Percentiles rank a stretch among this genome's conserved stretches.
These are phyloP conservation scores for Penicillium lagena DNA, from an alignment of 495 filamentous ascomycete species.

Conservation along the genomic window DNA sequence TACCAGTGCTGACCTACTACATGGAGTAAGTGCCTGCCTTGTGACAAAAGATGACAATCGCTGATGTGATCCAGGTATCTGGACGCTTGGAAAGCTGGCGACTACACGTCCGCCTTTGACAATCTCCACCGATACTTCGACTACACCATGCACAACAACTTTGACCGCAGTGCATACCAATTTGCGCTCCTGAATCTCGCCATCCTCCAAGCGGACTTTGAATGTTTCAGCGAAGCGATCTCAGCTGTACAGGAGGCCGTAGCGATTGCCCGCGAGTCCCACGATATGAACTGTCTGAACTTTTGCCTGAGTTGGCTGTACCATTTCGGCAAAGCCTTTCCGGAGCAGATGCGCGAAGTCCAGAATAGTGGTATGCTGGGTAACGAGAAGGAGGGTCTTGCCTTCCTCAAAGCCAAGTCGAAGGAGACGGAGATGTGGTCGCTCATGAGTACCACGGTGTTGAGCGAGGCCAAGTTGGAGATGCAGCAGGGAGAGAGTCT, in stretches of 20 bases:
- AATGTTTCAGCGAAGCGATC: conserved; percentile 84
- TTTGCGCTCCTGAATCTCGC: conserved; percentile 94
- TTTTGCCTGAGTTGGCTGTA: conserved; percentile 97
- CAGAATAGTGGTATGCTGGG: conserved; percentile 68
- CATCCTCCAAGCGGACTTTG: conserved; percentile 92
- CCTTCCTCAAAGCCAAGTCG: conserved; percentile 81
- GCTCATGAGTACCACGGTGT: conserved; percentile 73
- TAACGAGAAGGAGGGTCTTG: conserved; percentile 72
- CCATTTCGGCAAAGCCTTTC: conserved; percentile 83
- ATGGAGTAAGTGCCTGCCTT: conserved; percentile 48
- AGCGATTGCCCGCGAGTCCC: conserved; percentile 82
- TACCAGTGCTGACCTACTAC: conserved; percentile 73
- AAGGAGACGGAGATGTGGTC: conserved; percentile 86
- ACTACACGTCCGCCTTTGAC: conserved; percentile 85
- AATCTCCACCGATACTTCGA: conserved; percentile 94
- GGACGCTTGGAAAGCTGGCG: conserved; percentile 85
- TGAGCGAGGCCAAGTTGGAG: conserved; percentile 79
- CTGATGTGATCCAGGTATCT: conserved; percentile 53
- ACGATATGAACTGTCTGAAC: conserved; percentile 87
- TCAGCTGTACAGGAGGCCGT: conserved; percentile 90
- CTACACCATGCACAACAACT: conserved; percentile 80
- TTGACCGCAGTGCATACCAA: conserved; percentile 84
- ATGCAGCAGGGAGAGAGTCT: conserved; percentile 76
- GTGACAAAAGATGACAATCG: too few species aligned
- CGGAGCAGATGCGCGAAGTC: conserved; percentile 62